These are phyloP conservation scores for Hypoxylon rubiginosum DNA, from an alignment of 2,329 filamentous ascomycete species.

Conservation along the genomic window DNA sequence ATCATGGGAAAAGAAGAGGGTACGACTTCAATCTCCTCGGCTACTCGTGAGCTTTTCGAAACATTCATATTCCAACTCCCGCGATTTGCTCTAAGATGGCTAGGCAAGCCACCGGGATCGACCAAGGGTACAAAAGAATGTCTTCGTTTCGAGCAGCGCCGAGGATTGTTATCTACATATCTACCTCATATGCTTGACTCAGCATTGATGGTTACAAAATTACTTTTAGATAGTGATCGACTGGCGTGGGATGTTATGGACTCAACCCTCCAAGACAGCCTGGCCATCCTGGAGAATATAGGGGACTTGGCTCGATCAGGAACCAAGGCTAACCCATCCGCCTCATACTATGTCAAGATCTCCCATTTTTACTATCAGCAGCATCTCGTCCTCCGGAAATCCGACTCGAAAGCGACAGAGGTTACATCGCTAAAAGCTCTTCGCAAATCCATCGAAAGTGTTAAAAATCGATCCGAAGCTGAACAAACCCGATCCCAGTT, in stretches of 20 bases:
- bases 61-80: constrained; percentile 70
- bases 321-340: constrained; percentile 49
- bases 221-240: constrained; percentile 61
- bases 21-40: constrained; percentile 27
- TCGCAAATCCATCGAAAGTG: constrained; percentile 72
- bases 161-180: constrained; percentile 65
- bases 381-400: constrained; percentile 66
- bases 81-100: constrained; percentile 71
- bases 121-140: constrained; percentile 68
- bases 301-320: constrained; percentile 54
- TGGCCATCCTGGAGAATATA: constrained; percentile 66
- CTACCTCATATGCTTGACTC: constrained; percentile 72
- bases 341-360: constrained; percentile 73
- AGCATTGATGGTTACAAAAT: constrained; percentile 68
- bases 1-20: constrained; percentile 51
- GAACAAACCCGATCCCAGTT: constrained; percentile 73
- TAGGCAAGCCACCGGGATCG: constrained; percentile 68
- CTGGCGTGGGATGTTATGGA: constrained; percentile 69
- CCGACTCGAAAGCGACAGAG: constrained; percentile 57
- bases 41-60: constrained; percentile 60
- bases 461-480: constrained; percentile 65
- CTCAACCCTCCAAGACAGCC: constrained; percentile 68
- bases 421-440: constrained; percentile 67
- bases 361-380: constrained; percentile 80
- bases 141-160: constrained; percentile 72